phyloP scores from a whole-genome alignment of 2,329 filamentous ascomycete genomes.

The Nigrospora sphaerica region DNA sequence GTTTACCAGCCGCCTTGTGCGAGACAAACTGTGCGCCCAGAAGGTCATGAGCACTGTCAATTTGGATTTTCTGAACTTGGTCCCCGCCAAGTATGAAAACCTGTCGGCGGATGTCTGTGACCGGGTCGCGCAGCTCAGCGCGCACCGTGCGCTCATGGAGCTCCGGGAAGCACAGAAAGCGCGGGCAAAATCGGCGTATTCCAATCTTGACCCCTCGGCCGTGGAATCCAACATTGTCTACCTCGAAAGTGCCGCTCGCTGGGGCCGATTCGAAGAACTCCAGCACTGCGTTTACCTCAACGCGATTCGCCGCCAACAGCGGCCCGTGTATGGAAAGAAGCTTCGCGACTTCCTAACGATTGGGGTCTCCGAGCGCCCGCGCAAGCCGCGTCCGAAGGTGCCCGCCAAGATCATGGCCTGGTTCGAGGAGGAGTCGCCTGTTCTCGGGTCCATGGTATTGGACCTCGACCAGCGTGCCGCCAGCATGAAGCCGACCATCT shows the following conservation, averaged over 20 bases:
- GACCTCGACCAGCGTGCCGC: constrained; percentile 68
- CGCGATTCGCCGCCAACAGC: constrained; percentile 69
- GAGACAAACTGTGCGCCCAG: constrained; percentile 55
- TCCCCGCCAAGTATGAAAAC: constrained; percentile 64
- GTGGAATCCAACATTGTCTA: constrained; percentile 64
- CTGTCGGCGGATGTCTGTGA: constrained; percentile 48
- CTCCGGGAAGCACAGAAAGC: constrained; percentile 64
- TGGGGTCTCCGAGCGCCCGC: constrained; percentile 49
- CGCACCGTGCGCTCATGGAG: constrained; percentile 61
- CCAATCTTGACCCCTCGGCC: constrained; percentile 56
- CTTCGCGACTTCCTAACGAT: constrained; percentile 71
- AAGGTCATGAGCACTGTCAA: constrained; percentile 59
- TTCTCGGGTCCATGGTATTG: constrained; percentile 61
- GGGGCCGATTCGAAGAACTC: constrained; percentile 67
- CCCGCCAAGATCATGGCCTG: constrained; percentile 62
- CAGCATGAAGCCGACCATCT: constrained; percentile 65
- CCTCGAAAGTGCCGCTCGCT: constrained; percentile 64
- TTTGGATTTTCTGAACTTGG: constrained; percentile 71
- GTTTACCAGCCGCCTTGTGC: constrained; percentile 63
- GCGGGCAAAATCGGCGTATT: constrained; percentile 48
- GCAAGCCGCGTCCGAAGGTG: constrained; percentile 52
- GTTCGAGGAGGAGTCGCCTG: constrained; percentile 63
- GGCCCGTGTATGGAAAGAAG: constrained; percentile 73
- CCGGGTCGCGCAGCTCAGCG: constrained; percentile 58
- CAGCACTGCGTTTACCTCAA: constrained; percentile 78